Conservation (phyloP, 306 rosid species). For the Carpinus fangiana region DNA sequence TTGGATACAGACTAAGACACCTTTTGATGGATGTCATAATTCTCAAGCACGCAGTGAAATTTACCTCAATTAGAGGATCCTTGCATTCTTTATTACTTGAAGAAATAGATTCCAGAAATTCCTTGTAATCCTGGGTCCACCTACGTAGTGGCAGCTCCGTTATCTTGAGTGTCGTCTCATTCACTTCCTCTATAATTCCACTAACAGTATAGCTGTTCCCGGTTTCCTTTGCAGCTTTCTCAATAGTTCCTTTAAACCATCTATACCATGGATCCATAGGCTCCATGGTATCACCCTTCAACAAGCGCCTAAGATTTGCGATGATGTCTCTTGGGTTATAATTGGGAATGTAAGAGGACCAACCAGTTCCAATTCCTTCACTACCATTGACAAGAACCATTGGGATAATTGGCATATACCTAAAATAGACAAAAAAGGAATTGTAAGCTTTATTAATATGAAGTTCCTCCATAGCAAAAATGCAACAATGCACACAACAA, state of each 20-base stretch:
- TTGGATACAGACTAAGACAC: neutral
- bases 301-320: slow-evolving; percentile 70
- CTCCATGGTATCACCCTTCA: slow-evolving; percentile 49
- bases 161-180: slow-evolving; percentile 64
- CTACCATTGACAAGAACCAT: slow-evolving; percentile 92
- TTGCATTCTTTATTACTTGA: slow-evolving; percentile 68
- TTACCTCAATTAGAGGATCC: slow-evolving; percentile 81
- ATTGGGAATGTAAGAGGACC: slow-evolving; percentile 92
- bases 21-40: neutral
- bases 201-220: slow-evolving; percentile 51
- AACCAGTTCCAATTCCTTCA: slow-evolving; percentile 93
- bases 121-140: slow-evolving; percentile 97
- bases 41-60: neutral
- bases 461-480: neutral
- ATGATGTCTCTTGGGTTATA: slow-evolving; percentile 90
- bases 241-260: slow-evolving; percentile 77
- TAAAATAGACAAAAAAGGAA: slow-evolving; percentile 15
- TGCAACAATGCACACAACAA: neutral
- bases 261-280: slow-evolving; percentile 99
- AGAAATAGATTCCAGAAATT: slow-evolving; percentile 72
- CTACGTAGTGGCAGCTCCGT: slow-evolving; percentile 75
- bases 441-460: neutral
- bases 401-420: slow-evolving; percentile 90
- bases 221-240: slow-evolving; percentile 65
- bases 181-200: slow-evolving; percentile 62